Evolutionary conservation across 1,284 basidiomycete species (phyloP).

Genomic region (Austropuccinia psidii): DNA sequence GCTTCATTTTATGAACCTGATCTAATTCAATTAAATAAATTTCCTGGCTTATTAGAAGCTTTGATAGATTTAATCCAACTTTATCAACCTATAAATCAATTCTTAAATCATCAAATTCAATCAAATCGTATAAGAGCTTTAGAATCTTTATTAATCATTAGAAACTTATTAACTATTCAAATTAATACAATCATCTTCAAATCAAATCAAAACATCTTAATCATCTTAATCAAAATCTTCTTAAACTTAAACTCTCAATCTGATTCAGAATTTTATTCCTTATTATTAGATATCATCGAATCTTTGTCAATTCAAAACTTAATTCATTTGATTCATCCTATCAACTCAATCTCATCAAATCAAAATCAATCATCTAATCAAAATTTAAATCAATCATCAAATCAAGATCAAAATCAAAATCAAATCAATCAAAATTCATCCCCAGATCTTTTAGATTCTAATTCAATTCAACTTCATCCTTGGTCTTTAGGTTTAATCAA

Average conservation of each 20-base stretch:
- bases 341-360: background rate
- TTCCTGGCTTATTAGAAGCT: conserved; percentile 12
- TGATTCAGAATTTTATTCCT: background rate
- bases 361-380: background rate
- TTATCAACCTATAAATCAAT: too few species aligned
- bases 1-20: conserved; percentile 14
- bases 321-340: background rate
- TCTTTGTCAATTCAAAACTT: conserved; percentile 47
- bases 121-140: background rate
- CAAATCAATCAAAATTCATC: too few species aligned
- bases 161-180: conserved; percentile 15
- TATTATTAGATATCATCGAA: conserved; percentile 63
- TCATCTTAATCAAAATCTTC: background rate
- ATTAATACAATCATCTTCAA: background rate
- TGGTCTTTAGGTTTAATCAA: conserved; percentile 1
- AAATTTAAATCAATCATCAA: background rate
- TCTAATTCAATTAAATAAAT: background rate
- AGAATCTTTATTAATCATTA: conserved; percentile 12
- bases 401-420: too few species aligned
- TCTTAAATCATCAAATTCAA: background rate
- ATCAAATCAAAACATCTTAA: background rate
- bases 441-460: background rate
- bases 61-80: background rate
- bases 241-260: background rate
- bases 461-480: background rate